These are phyloP conservation scores for Rhizopus microsporus DNA, from an alignment of 371 early-diverging fungal species.

Conservation along the genomic window DNA sequence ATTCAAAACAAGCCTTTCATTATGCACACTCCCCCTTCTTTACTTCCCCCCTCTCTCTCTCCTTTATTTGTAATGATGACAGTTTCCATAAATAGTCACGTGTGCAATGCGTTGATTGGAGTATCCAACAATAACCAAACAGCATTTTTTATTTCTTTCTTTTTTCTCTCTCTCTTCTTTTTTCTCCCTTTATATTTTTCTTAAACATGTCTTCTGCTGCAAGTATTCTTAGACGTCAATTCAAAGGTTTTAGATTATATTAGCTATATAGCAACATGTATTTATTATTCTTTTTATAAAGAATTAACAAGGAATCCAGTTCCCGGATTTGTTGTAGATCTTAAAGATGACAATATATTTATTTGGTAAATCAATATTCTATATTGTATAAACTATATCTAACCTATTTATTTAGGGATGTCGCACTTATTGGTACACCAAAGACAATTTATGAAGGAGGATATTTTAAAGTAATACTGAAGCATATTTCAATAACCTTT, in stretches of 20 bases:
- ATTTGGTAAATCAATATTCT: slow-evolving; percentile 39
- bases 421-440: slow-evolving; percentile 83
- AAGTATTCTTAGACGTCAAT: slow-evolving; percentile 55
- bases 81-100: background rate
- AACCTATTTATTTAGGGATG: slow-evolving; percentile 55
- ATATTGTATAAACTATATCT: background rate
- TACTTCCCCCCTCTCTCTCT: too few relatives aligned
- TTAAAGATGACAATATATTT: slow-evolving; percentile 67
- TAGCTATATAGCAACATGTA: background rate
- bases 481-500: background rate
- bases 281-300: slow-evolving; percentile 11
- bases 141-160: slow-evolving; percentile 6
- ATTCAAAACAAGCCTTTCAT: too few relatives aligned
- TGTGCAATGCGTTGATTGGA: background rate
- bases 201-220: slow-evolving; percentile 46
- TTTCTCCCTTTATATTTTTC: slow-evolving; percentile 5
- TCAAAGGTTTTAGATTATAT: slow-evolving; percentile 44
- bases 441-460: slow-evolving; percentile 90
- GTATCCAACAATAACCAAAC: background rate
- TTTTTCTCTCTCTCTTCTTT: slow-evolving; percentile 5
- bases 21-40: too few relatives aligned
- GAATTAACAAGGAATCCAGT: slow-evolving; percentile 64
- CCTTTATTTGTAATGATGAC: too few relatives aligned
- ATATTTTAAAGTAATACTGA: slow-evolving; percentile 74
- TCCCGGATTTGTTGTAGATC: slow-evolving; percentile 74